phyloP scores from a whole-genome alignment of 805 yeast species.

The Saccharomycopsis amapae region DNA sequence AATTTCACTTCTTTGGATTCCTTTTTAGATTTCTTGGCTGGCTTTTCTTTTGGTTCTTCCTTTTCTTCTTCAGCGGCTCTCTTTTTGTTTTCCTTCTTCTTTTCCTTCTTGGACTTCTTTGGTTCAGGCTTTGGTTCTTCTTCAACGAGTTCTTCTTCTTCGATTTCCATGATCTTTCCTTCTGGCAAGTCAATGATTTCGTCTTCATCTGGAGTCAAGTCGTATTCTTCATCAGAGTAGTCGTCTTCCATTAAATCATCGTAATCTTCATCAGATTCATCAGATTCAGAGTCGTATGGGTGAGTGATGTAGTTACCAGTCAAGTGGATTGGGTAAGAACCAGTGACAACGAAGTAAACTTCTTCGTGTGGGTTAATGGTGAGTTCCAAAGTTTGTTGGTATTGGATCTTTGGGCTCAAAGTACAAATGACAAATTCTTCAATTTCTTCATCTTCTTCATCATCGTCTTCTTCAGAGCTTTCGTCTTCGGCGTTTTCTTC shows the following conservation, averaged over 20 bases:
- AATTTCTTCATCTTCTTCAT: conserved; percentile 64
- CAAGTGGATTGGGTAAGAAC: conserved; percentile 88
- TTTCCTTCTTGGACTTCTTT: conserved; percentile 19
- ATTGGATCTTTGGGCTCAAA: conserved; percentile 74
- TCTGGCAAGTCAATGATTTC: conserved; percentile 59
- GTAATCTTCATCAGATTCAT: conserved; percentile 44
- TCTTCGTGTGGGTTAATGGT: conserved; percentile 92
- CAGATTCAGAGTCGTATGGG: conserved; percentile 72
- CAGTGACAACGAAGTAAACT: conserved; percentile 88
- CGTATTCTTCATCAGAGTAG: conserved; percentile 46
- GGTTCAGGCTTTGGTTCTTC: conserved; percentile 22
- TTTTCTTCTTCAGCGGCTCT: conserved; percentile 63
- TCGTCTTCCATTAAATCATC: conserved; percentile 45
- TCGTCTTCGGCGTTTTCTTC: conserved; percentile 42
- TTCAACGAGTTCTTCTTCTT: conserved; percentile 18
- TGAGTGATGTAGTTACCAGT: conserved; percentile 95
- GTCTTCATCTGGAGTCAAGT: conserved; percentile 72
- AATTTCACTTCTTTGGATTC: conserved; percentile 55
- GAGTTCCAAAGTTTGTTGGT: conserved; percentile 85
- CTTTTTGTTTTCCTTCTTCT: conserved; percentile 21
- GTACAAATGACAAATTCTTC: conserved; percentile 86
- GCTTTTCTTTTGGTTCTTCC: conserved; percentile 29
- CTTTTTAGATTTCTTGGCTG: conserved; percentile 27
- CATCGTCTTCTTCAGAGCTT: conserved; percentile 44
- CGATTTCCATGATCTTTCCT: conserved; percentile 43